Evolutionary conservation across 2,329 filamentous ascomycete species (phyloP), one percentile per base, ranked within the genome.

Genomic region (Penicillium oxalicum): DNA sequence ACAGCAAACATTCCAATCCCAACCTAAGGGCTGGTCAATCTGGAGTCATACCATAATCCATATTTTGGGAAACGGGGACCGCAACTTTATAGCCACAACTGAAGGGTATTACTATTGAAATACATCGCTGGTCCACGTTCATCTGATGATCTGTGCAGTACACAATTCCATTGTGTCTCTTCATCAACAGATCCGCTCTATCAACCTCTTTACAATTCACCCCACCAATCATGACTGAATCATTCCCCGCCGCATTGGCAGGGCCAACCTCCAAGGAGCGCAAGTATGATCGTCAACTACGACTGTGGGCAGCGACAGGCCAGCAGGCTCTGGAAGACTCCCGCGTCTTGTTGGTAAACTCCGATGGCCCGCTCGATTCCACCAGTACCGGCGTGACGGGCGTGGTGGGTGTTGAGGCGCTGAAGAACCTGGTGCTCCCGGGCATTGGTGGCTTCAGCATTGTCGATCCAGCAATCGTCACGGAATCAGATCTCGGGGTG

Each of bases 341-440:
- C 24, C 87, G 94, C 58, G 84, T 98, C n/a, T 80, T 97, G 9
- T 78, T 98, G 4, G 75, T 98, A 52, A 96, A 95, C 70, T 88
- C 86, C 0, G 70, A 72, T 45, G 69, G 69, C 12, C 58, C 67
- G 3, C 65, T 71, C 40, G 63, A 64, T 39, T 55, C 57, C n/a
- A 56, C 61, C 35, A 63, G 59, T 52, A 62, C 62, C 0, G 57
- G 64, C 2, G 87, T 89, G 2, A 73, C 86, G n/a, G 91, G 91
- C 8, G 87, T 90, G 2, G 87, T 90, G 32, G 93, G 91, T 11
- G 79, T 94, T 9, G 93, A 98, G 70, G 84, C 91, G 0, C 78
- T 98, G 53, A 98, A 98, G 77, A 98, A 98, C 65, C 81, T 98
- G n/a, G 88, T 98, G 3, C 75, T 98, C 7, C 93, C 93, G 49